Base-by-base conservation (phyloP, 441 rosid genomes). In the Metrosideros polymorpha region DNA sequence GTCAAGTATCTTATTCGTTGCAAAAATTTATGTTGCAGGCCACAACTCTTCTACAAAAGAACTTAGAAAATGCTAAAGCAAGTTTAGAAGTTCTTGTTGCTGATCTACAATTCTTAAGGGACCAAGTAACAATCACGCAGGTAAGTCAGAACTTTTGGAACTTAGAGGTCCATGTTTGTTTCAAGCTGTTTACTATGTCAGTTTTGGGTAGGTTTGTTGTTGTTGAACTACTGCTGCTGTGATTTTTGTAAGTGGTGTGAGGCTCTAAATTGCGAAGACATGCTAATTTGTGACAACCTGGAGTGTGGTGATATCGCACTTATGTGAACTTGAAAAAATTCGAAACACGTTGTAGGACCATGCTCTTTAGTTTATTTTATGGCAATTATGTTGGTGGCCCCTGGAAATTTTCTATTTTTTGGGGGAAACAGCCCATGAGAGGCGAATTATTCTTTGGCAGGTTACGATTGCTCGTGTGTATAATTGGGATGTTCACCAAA, bases 71-170 rank as follows among this genome's bases (percentile, higher is more conserved):
- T 93, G 98, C 99, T 86, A 97, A 93, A 92, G 98, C 98, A 71
- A 97, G 99, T 90, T 90, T 97, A 88, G 98, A 94, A 93, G 99
- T 96, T 85, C 99, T 97, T 84, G 87, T 96, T 84, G 95, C 94
- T 29, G 99, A 97, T 93, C 92, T 97, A 56, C 99, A 94, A 61
- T 98, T 98, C 90, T 93, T 98, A 92, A 94, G 99, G 94, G 99
- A 98, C 90, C 99, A 98, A 92, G 98, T 96, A 89, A 98, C 99
- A 79, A 93, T 96, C 91, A 96, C 98, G 52, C 99, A 98, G 99
- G 99, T 98, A 82, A 32, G 79, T 39, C n/a, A 22, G n/a, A 66
- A 32, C 9, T 35, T 66, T 18, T 66, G 25, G 39, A 9, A 39
- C 17, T 71, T 76, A 9, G 50, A 59, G 15, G 42, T 83, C 9